Evolutionary conservation across 1,139 yeast genomes (phyloP), one percentile per base, ranked within the genome.

Genomic region (Yamadazyma epiphylla): DNA sequence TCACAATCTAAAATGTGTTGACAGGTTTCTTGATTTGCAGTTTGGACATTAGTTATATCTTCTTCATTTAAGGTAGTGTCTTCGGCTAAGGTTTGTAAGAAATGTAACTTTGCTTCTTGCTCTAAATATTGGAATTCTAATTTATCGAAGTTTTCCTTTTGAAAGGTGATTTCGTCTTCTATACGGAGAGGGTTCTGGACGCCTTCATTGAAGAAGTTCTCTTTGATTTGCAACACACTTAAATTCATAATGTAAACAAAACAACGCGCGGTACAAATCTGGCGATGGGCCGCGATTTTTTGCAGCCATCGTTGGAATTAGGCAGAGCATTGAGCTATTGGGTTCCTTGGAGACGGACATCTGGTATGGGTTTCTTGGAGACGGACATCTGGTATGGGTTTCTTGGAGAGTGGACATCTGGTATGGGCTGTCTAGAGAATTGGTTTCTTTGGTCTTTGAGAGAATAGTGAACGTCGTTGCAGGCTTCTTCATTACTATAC

Each of bases 51-150:
- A 16, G 38, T 31, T n/a, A 53, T 35, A 19, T 51, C 54, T n/a
- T 38, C 43, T 20, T 46, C 43, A 22, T 39, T 41, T 8, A 55
- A 37, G 10, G 42, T 47, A 1, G 39, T 43, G 2, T 42, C 29
- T 22, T 42, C 43, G 21, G n/a, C n/a, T n/a, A n/a, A n/a, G n/a
- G n/a, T n/a, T n/a, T n/a, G n/a, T n/a, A n/a, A n/a, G 47, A 80
- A 80, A 53, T 74, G 68, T 38, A 79, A 83, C 41, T 82, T 67
- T 2, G 85, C 70, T 43, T 79, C 87, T 43, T 79, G 83, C 46
- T 80, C 88, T 28, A 79, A 52, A 46, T 77, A 80, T 28, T 77
- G 68, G 37, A 78, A 76, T 46, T 79, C 77, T 27, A 79, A 55
- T 32, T 77, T 64, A 13, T 70, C 64, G 39, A 72, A 71, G 19